These are phyloP conservation scores for Astrothelium macrocarpum DNA, from an alignment of 495 filamentous ascomycete species.

Conservation along the genomic window DNA sequence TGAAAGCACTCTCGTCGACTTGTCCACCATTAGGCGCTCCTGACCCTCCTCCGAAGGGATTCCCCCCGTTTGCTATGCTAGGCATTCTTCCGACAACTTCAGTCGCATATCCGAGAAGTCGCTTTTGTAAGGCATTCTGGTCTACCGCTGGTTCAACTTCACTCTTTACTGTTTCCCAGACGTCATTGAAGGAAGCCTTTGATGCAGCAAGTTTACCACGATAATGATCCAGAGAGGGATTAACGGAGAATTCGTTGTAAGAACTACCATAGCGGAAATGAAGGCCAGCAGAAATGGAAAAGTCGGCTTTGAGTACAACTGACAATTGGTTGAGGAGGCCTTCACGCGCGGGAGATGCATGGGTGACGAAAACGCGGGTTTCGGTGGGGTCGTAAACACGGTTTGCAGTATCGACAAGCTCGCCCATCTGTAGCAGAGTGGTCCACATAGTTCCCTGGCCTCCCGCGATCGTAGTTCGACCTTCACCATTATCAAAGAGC, in stretches of 20 bases:
- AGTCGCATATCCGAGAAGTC: conserved; percentile 77
- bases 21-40: conserved; percentile 70
- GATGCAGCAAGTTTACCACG: conserved; percentile 98
- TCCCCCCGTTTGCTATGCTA: conserved; percentile 81
- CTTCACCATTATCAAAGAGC: conserved; percentile 97
- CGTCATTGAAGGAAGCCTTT: conserved; percentile 97
- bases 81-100: conserved; percentile 96
- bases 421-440: conserved; percentile 94
- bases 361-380: conserved; percentile 95
- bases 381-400: conserved; percentile 97
- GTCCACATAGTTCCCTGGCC: conserved; percentile 99
- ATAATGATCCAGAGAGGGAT: conserved; percentile 96
- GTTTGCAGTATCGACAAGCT: conserved; percentile 94
- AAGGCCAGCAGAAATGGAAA: conserved; percentile 92
- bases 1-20: conserved; percentile 97
- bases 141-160: conserved; percentile 91
- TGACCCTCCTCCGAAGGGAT: conserved; percentile 84
- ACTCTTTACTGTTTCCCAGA: conserved; percentile 96
- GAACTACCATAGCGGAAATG: conserved; percentile 99
- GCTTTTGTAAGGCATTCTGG: conserved; percentile 87
- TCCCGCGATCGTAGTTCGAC: conserved; percentile 93
- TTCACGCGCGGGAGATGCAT: conserved; percentile 93
- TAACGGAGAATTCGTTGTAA: conserved; percentile 99
- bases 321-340: conserved; percentile 97
- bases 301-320: conserved; percentile 95